These are phyloP conservation scores for Rubroboletus pulcherrimus DNA, from an alignment of 768 basidiomycete species.

Conservation along the genomic window DNA sequence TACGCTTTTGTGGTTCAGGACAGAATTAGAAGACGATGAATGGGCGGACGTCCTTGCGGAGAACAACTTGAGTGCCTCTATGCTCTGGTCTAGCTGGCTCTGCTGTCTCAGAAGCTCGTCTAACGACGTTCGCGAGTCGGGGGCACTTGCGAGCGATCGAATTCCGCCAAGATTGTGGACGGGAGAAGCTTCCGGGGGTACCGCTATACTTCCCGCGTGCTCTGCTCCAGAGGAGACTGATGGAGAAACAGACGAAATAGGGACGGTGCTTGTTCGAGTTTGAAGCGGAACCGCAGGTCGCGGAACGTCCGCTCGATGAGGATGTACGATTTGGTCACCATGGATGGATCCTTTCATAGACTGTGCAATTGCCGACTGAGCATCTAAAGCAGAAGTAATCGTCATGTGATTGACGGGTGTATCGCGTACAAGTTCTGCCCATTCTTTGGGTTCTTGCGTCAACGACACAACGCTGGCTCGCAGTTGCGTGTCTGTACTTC, in stretches of 20 bases:
- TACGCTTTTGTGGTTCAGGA: slow-evolving; percentile 10
- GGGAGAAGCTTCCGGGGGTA: slow-evolving; percentile 33
- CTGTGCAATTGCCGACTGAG: slow-evolving; percentile 1
- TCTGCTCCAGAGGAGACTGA: not conserved
- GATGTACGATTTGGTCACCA: not conserved
- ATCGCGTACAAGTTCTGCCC: slow-evolving; percentile 4
- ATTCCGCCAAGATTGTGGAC: slow-evolving; percentile 45
- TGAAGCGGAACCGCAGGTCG: not conserved
- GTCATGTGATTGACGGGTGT: slow-evolving; percentile 1
- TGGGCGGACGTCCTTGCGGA: slow-evolving; percentile 28
- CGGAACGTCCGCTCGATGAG: not conserved
- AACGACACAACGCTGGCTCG: slow-evolving; percentile 1
- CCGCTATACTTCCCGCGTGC: not conserved
- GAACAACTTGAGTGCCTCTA: slow-evolving; percentile 52
- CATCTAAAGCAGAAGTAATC: slow-evolving; percentile 6
- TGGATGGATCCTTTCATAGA: slow-evolving; percentile 7
- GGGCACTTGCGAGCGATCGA: slow-evolving; percentile 1
- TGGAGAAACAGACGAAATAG: not conserved
- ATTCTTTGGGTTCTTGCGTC: slow-evolving; percentile 7
- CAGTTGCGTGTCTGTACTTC: not conserved
- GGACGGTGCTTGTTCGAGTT: not conserved
- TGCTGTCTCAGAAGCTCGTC: slow-evolving; percentile 58
- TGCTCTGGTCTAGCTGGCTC: slow-evolving; percentile 59
- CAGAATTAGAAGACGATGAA: slow-evolving; percentile 34
- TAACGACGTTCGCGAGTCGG: slow-evolving; percentile 36